Evolutionary conservation across 495 filamentous ascomycete genomes (phyloP).

Genomic region (Xylaria bambusicola): DNA sequence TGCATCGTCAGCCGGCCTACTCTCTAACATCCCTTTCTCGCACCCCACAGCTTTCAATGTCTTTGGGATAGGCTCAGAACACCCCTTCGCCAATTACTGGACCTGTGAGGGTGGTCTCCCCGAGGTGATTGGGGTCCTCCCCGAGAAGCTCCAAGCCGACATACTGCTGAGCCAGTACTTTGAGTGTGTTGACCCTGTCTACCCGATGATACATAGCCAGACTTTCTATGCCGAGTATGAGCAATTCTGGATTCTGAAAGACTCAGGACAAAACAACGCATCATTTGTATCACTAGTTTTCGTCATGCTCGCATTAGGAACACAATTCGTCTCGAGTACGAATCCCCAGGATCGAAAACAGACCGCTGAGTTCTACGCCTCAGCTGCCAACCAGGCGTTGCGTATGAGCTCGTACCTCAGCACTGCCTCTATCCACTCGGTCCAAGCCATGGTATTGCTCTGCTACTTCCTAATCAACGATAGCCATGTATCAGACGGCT

Average conservation of each 20-base stretch:
- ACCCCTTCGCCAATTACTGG: slow-evolving; percentile 77
- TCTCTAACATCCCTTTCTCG: slow-evolving; percentile 68
- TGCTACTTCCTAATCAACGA: slow-evolving; percentile 79
- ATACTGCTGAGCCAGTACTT: slow-evolving; percentile 70
- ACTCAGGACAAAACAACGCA: slow-evolving; percentile 57
- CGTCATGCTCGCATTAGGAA: slow-evolving; percentile 70
- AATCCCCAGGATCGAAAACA: slow-evolving; percentile 59
- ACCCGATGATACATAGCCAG: slow-evolving; percentile 68
- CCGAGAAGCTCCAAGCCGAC: slow-evolving; percentile 70
- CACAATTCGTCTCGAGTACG: slow-evolving; percentile 66
- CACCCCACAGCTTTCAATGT: slow-evolving; percentile 63
- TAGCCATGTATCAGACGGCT: slow-evolving; percentile 73
- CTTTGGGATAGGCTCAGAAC: slow-evolving; percentile 67
- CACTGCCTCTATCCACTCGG: slow-evolving; percentile 62
- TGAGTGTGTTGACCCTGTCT: slow-evolving; percentile 72
- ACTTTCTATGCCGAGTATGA: slow-evolving; percentile 72
- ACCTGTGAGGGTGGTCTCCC: slow-evolving; percentile 69
- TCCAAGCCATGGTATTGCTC: slow-evolving; percentile 73
- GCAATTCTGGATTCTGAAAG: slow-evolving; percentile 62
- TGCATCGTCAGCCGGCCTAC: slow-evolving; percentile 56
- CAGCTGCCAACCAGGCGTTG: slow-evolving; percentile 69
- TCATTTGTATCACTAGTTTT: slow-evolving; percentile 66
- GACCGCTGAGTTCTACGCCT: slow-evolving; percentile 75
- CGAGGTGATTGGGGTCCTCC: slow-evolving; percentile 69
- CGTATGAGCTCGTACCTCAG: slow-evolving; percentile 69